Evolutionary conservation across 2,329 filamentous ascomycete species (phyloP).

Genomic region (Bipolaris gigantea): DNA sequence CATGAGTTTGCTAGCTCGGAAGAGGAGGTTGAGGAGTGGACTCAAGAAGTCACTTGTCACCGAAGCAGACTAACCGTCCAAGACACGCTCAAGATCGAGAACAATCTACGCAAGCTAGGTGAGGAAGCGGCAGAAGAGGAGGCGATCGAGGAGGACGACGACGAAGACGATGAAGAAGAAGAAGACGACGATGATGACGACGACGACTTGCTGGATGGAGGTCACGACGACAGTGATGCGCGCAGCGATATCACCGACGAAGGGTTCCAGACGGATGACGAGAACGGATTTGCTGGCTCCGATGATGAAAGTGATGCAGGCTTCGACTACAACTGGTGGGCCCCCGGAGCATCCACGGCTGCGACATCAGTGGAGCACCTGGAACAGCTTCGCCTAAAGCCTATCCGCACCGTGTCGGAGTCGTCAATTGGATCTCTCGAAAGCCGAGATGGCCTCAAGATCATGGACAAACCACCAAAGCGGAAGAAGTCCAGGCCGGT

Average conservation of each 20-base stretch:
- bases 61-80: conserved; percentile 78
- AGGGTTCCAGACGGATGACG: conserved; percentile 81
- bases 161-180: conserved; percentile 43
- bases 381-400: conserved; percentile 53
- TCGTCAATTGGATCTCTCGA: conserved; percentile 58
- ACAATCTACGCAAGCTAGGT: conserved; percentile 79
- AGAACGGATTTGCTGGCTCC: conserved; percentile 70
- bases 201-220: conserved; percentile 52
- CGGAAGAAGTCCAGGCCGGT: conserved; percentile 53
- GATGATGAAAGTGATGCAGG: conserved; percentile 67
- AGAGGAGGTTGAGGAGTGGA: conserved; percentile 89
- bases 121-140: conserved; percentile 86
- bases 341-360: conserved; percentile 54
- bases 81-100: conserved; percentile 89
- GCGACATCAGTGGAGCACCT: conserved; percentile 54
- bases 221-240: conserved; percentile 49
- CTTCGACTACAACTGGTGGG: conserved; percentile 69
- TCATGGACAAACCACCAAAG: conserved; percentile 38
- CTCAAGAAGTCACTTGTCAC: conserved; percentile 67
- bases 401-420: conserved; percentile 54
- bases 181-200: conserved; percentile 45
- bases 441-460: conserved; percentile 40
- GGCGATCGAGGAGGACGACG: conserved; percentile 60
- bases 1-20: conserved; percentile 91
- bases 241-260: conserved; percentile 54